Conservation (phyloP, 179 eudicot species). For the Kewa caespitosa region DNA sequence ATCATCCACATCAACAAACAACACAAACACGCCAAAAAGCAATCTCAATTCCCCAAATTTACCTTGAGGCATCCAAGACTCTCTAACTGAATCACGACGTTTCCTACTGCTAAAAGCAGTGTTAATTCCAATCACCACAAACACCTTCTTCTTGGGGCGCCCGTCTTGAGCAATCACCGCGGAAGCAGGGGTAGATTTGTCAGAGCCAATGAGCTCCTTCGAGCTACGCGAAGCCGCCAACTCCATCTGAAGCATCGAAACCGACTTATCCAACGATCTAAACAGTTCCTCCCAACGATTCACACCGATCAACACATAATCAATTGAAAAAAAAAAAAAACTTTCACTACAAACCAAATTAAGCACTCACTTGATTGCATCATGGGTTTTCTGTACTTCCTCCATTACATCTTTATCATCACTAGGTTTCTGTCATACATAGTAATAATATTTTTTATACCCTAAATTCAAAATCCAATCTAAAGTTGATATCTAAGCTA, state of each 20-base stretch:
- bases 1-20: slow-evolving; percentile 7
- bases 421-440: slow-evolving; percentile 28
- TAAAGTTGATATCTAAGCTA: background rate
- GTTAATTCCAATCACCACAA: slow-evolving; percentile 77
- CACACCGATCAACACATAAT: slow-evolving; percentile 16
- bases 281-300: slow-evolving; percentile 21
- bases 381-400: slow-evolving; percentile 75
- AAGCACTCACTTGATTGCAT: slow-evolving; percentile 74
- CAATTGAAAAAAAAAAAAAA: background rate
- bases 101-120: slow-evolving; percentile 89
- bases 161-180: slow-evolving; percentile 23
- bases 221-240: slow-evolving; percentile 59
- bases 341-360: background rate
- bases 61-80: slow-evolving; percentile 96
- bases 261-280: slow-evolving; percentile 81
- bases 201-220: slow-evolving; percentile 40
- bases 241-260: slow-evolving; percentile 82
- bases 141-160: slow-evolving; percentile 55
- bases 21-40: background rate
- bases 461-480: background rate
- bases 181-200: slow-evolving; percentile 22
- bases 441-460: slow-evolving; percentile 3
- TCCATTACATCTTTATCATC: slow-evolving; percentile 67
- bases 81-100: slow-evolving; percentile 83
- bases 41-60: background rate